Conservation (phyloP, 164 flowering plant species). For the Cinnamomum chago region DNA sequence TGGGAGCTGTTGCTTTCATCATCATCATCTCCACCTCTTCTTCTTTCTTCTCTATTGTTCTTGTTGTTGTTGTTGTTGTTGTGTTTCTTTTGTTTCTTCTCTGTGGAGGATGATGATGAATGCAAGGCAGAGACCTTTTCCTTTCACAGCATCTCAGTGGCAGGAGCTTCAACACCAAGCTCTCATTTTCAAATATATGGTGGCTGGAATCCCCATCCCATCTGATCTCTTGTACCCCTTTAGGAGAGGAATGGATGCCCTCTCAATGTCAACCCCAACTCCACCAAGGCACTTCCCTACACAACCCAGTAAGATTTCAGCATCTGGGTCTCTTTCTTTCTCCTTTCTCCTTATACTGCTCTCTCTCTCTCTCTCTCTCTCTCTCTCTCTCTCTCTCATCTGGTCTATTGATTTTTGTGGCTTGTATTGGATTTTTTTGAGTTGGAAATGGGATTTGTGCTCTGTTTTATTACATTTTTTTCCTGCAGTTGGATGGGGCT, state of each 20-base stretch:
- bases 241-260: conserved; percentile 33
- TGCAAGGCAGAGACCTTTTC: conserved; percentile 26
- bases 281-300: conserved; percentile 33
- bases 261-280: conserved; percentile 9
- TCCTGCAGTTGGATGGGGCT: conserved; percentile 46
- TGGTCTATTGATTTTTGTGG: not conserved
- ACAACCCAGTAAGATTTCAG: conserved; percentile 34
- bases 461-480: conserved; percentile 8
- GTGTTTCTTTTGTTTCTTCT: not conserved
- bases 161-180: conserved; percentile 74
- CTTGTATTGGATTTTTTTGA: not conserved
- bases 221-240: conserved; percentile 43
- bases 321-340: not conserved
- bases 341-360: not conserved
- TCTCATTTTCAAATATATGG: conserved; percentile 54
- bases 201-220: conserved; percentile 47
- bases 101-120: conserved; percentile 20
- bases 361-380: not conserved
- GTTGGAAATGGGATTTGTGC: conserved; percentile 8
- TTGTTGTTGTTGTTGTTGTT: not conserved
- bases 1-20: not conserved
- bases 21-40: not conserved
- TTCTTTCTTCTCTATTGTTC: not conserved
- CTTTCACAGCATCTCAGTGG: conserved; percentile 60
- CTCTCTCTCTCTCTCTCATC: not conserved